Evolutionary conservation across 1,139 yeast species (phyloP).

Genomic region (Pichiaceae sp.): DNA sequence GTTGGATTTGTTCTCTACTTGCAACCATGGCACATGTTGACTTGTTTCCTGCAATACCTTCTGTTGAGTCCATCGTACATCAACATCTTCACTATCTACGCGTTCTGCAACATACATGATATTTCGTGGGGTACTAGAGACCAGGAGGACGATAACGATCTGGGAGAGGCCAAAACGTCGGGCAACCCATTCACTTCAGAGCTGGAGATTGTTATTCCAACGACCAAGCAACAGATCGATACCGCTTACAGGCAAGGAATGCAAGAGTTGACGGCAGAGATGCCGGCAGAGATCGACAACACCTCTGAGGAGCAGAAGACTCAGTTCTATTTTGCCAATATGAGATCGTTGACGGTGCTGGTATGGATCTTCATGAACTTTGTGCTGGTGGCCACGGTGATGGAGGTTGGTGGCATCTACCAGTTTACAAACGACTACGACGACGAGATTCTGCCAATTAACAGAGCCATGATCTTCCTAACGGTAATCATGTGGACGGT

Average conservation of each 20-base stretch:
- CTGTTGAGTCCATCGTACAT: slow-evolving; percentile 68
- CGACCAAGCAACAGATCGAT: slow-evolving; percentile 54
- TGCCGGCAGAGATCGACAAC: slow-evolving; percentile 3
- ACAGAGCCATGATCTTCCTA: slow-evolving; percentile 37
- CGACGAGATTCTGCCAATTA: slow-evolving; percentile 15
- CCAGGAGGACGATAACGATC: slow-evolving; percentile 50
- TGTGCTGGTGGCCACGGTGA: slow-evolving; percentile 55
- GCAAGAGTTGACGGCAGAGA: slow-evolving; percentile 31
- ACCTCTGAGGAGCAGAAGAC: slow-evolving; percentile 22
- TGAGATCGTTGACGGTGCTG: slow-evolving; percentile 72
- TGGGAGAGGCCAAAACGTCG: slow-evolving; percentile 56
- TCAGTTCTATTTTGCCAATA: slow-evolving; percentile 67
- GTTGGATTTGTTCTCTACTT: slow-evolving; percentile 67
- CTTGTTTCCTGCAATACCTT: slow-evolving; percentile 64
- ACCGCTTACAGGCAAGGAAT: slow-evolving; percentile 45
- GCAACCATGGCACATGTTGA: slow-evolving; percentile 74
- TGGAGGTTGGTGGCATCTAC: slow-evolving; percentile 57
- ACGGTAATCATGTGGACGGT: slow-evolving; percentile 78
- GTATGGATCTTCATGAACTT: slow-evolving; percentile 72
- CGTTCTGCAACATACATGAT: slow-evolving; percentile 81
- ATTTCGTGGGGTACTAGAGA: slow-evolving; percentile 88
- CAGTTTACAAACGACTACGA: slow-evolving; percentile 21
- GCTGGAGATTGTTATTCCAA: slow-evolving; percentile 67
- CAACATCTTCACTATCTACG: slow-evolving; percentile 72
- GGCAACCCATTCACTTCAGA: slow-evolving; percentile 25